Evolutionary conservation across 2,329 filamentous ascomycete species (phyloP), one percentile per base, ranked within the genome.

Genomic region (Colletotrichum tropicale): DNA sequence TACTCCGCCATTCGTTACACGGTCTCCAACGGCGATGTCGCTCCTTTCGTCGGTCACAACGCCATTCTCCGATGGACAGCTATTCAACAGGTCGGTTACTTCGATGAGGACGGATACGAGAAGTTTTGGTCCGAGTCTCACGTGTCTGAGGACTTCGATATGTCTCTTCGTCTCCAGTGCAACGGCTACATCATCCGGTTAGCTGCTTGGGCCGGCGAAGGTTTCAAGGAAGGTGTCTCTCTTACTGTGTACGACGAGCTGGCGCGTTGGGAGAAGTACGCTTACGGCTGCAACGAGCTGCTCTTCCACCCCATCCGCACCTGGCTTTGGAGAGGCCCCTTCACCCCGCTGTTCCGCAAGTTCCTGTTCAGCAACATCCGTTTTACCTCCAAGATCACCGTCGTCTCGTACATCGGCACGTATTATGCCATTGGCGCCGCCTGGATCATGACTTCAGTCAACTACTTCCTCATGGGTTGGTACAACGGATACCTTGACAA

Each of bases 261-360:
- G 75, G 93, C 94, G 3, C 93, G 94, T 73, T 96, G 95, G 94
- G 94, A 96, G 82, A 96, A 96, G 85, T 96, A 96, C 82, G 95
- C 94, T 5, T 96, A 95, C 80, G 94, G 94, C 48, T 96, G 95
- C 85, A 95, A 94, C 83, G 94, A 96, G 86, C 88, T 96, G 73
- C 88, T 96, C 73, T 96, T 97, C 87, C 90, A 96, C 81, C 95
- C 94, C 5, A 87, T 96, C 76, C 90, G 91, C 76, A 92, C 91
- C 79, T 96, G 95, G 95, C 83, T 92, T 60, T 92, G 89, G 82
- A 91, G 89, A 18, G 95, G 95, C 0, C 95, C 95, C 32, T 94
- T 96, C 82, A 96, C 95, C 6, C 92, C 93, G 26, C 89, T 96
- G 6, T 96, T 96, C 89, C 90, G 92, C 76, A 89, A 86, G 71